Percentiles rank a stretch among this genome's conserved stretches.
These are phyloP conservation scores for Didymosphaeria variabile DNA, from an alignment of 2,329 filamentous ascomycete species.

Conservation along the genomic window DNA sequence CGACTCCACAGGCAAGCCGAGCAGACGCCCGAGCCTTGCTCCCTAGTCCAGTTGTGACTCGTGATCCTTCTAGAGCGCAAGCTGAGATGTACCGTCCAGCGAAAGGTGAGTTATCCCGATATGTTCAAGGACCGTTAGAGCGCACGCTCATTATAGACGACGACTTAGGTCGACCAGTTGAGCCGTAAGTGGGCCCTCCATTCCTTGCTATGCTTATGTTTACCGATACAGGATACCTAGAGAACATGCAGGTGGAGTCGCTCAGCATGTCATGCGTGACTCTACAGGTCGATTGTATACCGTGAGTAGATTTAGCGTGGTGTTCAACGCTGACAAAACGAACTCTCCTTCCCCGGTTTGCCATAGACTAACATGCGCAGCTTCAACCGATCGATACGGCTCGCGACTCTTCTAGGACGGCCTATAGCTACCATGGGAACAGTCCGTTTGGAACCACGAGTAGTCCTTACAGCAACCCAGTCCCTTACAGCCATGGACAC, in stretches of 20 bases:
- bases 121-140: conserved; percentile 24
- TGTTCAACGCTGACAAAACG: conserved; percentile 24
- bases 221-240: conserved; percentile 29
- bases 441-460: not conserved
- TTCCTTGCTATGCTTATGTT: conserved; percentile 18
- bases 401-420: not conserved
- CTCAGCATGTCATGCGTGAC: conserved; percentile 33
- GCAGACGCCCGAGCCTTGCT: conserved; percentile 15
- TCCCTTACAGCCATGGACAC: conserved; percentile 22
- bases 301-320: conserved; percentile 40
- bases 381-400: conserved; percentile 39
- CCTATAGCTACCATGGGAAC: not conserved
- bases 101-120: conserved; percentile 19
- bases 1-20: conserved; percentile 18
- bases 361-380: conserved; percentile 36
- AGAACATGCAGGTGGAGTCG: conserved; percentile 21
- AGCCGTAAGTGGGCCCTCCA: conserved; percentile 29
- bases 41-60: conserved; percentile 6
- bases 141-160: not conserved
- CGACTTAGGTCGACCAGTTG: conserved; percentile 11
- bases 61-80: conserved; percentile 14
- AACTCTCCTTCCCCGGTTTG: conserved; percentile 14
- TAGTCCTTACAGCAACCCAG: conserved; percentile 20
- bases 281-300: conserved; percentile 43
- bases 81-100: conserved; percentile 19